Percentiles rank a stretch among this genome's conserved stretches.
Conservation (phyloP, 352 stramenopile species). For the Phytopythium delawarense region DNA sequence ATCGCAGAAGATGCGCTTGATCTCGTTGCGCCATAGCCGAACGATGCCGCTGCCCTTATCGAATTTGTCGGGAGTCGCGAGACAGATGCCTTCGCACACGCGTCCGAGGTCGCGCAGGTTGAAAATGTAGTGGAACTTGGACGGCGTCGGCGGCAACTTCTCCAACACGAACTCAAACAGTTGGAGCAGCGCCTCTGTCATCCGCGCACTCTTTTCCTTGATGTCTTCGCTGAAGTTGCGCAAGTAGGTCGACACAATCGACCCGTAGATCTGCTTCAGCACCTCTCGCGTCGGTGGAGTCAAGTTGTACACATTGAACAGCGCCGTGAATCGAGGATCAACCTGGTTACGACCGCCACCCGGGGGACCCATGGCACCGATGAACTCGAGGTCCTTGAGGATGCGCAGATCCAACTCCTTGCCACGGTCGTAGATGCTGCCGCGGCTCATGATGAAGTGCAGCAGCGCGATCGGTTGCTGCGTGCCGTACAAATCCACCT, state of each 20-base stretch:
- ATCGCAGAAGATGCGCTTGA: slow-evolving; percentile 92
- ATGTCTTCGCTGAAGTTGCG: slow-evolving; percentile 88
- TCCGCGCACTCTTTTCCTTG: slow-evolving; percentile 63
- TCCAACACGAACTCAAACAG: slow-evolving; percentile 91
- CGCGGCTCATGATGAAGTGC: slow-evolving; percentile 91
- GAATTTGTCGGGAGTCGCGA: slow-evolving; percentile 90
- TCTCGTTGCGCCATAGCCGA: slow-evolving; percentile 92
- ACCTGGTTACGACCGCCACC: slow-evolving; percentile 93
- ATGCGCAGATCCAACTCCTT: slow-evolving; percentile 94
- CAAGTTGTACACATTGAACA: slow-evolving; percentile 97
- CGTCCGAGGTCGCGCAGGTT: slow-evolving; percentile 93
- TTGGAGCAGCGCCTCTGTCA: slow-evolving; percentile 84
- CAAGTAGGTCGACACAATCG: slow-evolving; percentile 90
- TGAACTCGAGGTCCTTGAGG: slow-evolving; percentile 92
- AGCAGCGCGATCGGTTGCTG: slow-evolving; percentile 94
- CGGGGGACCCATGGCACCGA: slow-evolving; percentile 94
- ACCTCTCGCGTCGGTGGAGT: slow-evolving; percentile 89
- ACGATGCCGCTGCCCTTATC: slow-evolving; percentile 64
- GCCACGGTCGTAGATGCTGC: slow-evolving; percentile 91
- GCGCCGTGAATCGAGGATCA: slow-evolving; percentile 91
- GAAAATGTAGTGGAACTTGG: slow-evolving; percentile 97
- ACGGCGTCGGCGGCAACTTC: slow-evolving; percentile 90
- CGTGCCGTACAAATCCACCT: slow-evolving; percentile 94
- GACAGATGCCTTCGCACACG: slow-evolving; percentile 94
- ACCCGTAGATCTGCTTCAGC: slow-evolving; percentile 91